Percentiles rank a stretch among this genome's conserved stretches.
phyloP scores from a whole-genome alignment of 2,329 filamentous ascomycete genomes.

The Coniochaeta sp. region DNA sequence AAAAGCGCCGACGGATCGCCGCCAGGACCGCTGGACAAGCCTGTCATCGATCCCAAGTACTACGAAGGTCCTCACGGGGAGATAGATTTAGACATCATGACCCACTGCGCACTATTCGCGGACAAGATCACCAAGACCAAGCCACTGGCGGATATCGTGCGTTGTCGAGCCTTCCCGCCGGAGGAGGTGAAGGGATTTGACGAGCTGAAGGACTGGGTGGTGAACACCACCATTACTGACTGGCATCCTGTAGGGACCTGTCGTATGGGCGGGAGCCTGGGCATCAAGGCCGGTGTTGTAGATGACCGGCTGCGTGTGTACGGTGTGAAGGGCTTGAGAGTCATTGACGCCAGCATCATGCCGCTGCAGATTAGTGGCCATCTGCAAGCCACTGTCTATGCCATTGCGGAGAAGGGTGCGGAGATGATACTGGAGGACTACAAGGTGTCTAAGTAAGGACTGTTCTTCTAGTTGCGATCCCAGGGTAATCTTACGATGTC shows the following conservation, averaged over 20 bases:
- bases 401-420: slow-evolving; percentile 37
- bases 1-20: slow-evolving; percentile 2
- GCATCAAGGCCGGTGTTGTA: slow-evolving; percentile 31
- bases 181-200: neutral
- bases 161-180: slow-evolving; percentile 7
- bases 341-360: slow-evolving; percentile 39
- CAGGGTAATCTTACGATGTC: too few relatives aligned
- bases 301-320: slow-evolving; percentile 34
- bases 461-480: too few relatives aligned
- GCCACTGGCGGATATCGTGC: slow-evolving; percentile 12
- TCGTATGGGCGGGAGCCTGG: slow-evolving; percentile 32
- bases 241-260: slow-evolving; percentile 35
- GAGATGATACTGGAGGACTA: slow-evolving; percentile 16
- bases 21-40: slow-evolving; percentile 16
- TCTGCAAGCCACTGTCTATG: slow-evolving; percentile 43
- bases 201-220: slow-evolving; percentile 11
- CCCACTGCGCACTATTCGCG: slow-evolving; percentile 11
- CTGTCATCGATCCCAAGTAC: slow-evolving; percentile 33
- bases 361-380: slow-evolving; percentile 37
- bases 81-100: slow-evolving; percentile 12
- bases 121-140: slow-evolving; percentile 10
- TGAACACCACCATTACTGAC: slow-evolving; percentile 10
- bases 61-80: slow-evolving; percentile 28
- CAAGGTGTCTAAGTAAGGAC: neutral
- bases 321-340: slow-evolving; percentile 34